Percentiles rank a stretch among this genome's conserved stretches.
These are phyloP conservation scores for bread wheat (Triticum aestivum) DNA, from an alignment of 176 grass and related monocot genomes.

Conservation along the genomic window DNA sequence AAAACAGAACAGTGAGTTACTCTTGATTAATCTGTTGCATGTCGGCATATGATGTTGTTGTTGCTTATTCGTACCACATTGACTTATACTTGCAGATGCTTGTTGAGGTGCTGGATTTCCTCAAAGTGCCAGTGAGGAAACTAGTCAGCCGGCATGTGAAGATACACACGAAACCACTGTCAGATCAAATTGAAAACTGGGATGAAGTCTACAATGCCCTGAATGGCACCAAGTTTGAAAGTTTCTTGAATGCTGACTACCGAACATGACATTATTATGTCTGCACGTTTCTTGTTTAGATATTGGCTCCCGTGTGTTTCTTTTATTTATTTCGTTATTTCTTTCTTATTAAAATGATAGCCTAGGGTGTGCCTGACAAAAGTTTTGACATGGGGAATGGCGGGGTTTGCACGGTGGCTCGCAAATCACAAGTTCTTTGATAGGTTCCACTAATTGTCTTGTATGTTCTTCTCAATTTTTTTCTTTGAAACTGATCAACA, in stretches of 20 bases:
- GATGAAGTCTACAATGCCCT: conserved; percentile 61
- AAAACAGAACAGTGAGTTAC: conserved; percentile 66
- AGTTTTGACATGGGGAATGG: conserved; percentile 33
- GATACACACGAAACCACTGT: conserved; percentile 68
- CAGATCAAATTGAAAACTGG: conserved; percentile 80
- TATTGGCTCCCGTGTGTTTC: not conserved
- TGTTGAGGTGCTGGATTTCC: conserved; percentile 69
- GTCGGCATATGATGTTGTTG: not conserved
- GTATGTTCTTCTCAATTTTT: not conserved
- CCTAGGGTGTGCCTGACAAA: conserved; percentile 6
- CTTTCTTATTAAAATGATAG: conserved; percentile 10
- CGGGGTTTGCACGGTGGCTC: not conserved
- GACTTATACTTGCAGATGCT: conserved; percentile 52
- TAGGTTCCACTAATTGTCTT: conserved; percentile 28
- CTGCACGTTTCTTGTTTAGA: conserved; percentile 19
- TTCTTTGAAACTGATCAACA: not conserved
- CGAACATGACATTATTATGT: conserved; percentile 23
- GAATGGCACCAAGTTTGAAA: conserved; percentile 68
- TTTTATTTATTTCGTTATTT: not conserved
- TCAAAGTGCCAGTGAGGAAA: conserved; percentile 52
- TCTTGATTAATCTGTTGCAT: not conserved
- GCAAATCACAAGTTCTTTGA: conserved; percentile 25
- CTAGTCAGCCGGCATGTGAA: conserved; percentile 75
- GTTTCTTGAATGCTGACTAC: conserved; percentile 77
- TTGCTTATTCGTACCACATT: not conserved